Conservation (phyloP, 352 stramenopile genomes). For the Phytophthora boehmeriae region DNA sequence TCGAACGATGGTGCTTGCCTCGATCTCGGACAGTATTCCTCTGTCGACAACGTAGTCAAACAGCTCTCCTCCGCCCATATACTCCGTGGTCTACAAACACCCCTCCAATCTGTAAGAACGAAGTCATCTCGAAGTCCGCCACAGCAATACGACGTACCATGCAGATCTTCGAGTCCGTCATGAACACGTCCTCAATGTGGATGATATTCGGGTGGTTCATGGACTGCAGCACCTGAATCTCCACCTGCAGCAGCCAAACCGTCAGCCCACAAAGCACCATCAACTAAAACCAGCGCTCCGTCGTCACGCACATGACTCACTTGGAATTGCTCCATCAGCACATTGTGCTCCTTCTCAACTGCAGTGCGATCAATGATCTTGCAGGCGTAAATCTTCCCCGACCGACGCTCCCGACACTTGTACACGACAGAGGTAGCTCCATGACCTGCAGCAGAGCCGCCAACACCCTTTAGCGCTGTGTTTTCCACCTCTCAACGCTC, state of each 20-base stretch:
- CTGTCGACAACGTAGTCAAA: slow-evolving; percentile 93
- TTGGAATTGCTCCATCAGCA: slow-evolving; percentile 89
- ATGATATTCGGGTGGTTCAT: slow-evolving; percentile 92
- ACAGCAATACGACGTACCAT: slow-evolving; percentile 47
- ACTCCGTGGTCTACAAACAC: slow-evolving; percentile 79
- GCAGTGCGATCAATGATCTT: slow-evolving; percentile 90
- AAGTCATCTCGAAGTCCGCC: background rate
- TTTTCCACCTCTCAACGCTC: background rate
- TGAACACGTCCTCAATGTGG: slow-evolving; percentile 86
- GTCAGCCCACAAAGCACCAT: slow-evolving; percentile 4
- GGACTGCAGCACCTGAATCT: slow-evolving; percentile 91
- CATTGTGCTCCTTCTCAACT: slow-evolving; percentile 74
- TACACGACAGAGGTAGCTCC: slow-evolving; percentile 88
- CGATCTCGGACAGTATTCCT: slow-evolving; percentile 87
- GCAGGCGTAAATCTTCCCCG: slow-evolving; percentile 63
- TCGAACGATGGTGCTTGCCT: slow-evolving; percentile 85
- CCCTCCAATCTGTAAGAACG: slow-evolving; percentile 6
- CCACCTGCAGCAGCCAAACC: slow-evolving; percentile 46
- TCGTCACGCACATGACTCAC: slow-evolving; percentile 34
- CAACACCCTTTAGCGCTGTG: background rate
- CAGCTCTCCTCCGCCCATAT: slow-evolving; percentile 86
- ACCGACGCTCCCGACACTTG: slow-evolving; percentile 71
- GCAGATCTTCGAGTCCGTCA: slow-evolving; percentile 86
- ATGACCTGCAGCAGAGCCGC: slow-evolving; percentile 48
- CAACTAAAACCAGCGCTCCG: background rate